phyloP scores from a whole-genome alignment of 441 rosid genomes.

The Brassica hybrid region DNA sequence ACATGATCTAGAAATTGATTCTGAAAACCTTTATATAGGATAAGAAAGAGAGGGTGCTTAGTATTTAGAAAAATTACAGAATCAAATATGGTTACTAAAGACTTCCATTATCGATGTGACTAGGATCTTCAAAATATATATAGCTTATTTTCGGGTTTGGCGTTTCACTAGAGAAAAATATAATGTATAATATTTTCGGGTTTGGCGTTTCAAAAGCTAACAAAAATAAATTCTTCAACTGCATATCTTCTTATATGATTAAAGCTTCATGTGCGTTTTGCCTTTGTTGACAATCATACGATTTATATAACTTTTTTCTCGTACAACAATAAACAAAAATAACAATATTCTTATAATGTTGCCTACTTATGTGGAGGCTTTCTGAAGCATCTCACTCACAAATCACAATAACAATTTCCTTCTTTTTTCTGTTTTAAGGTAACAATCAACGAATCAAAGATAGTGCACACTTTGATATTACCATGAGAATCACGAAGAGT shows the following conservation, averaged over 20 bases:
- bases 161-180: neutral
- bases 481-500: conserved; percentile 27
- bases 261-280: neutral
- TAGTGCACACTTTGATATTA: conserved; percentile 15
- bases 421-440: conserved; percentile 8
- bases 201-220: neutral
- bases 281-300: conserved; percentile 5
- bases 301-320: neutral
- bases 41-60: neutral
- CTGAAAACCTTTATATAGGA: neutral
- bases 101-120: neutral
- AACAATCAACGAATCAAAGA: conserved; percentile 23
- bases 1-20: neutral
- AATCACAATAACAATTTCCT: neutral
- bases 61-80: neutral
- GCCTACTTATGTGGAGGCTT: conserved; percentile 10
- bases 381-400: neutral
- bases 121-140: neutral
- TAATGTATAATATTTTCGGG: neutral
- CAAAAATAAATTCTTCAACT: neutral
- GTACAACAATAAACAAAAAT: neutral
- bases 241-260: neutral
- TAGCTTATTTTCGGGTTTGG: too few species aligned
- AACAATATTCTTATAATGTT: conserved; percentile 13
- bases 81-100: neutral